Conservation (phyloP, 208 protist genomes). For the Entamoeba histolytica region DNA sequence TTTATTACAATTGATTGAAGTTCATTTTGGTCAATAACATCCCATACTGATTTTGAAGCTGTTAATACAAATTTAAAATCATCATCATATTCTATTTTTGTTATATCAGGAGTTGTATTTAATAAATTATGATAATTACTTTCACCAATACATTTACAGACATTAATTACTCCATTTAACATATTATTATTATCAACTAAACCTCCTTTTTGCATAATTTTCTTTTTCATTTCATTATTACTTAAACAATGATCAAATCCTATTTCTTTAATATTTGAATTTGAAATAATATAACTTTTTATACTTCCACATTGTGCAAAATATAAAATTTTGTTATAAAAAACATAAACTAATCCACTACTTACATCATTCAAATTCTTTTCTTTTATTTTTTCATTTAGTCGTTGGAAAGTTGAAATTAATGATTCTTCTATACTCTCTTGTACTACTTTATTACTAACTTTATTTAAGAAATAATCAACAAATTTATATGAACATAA, state of each 20-base stretch:
- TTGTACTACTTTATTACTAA: background rate
- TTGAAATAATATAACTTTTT: background rate
- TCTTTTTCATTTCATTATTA: background rate
- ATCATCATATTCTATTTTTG: background rate
- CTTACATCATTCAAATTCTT: background rate
- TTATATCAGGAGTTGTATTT: background rate
- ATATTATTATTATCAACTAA: background rate
- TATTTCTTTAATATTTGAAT: background rate
- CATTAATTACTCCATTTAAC: background rate
- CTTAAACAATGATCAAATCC: background rate
- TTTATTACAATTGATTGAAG: background rate
- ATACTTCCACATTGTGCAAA: background rate
- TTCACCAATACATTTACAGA: background rate
- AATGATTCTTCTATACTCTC: background rate
- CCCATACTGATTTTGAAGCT: background rate
- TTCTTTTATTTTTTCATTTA: background rate
- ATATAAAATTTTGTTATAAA: background rate
- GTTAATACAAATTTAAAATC: background rate
- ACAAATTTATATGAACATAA: background rate
- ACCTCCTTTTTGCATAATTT: background rate
- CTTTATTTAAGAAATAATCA: background rate
- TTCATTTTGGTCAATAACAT: background rate
- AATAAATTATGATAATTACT: background rate
- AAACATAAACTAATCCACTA: background rate
- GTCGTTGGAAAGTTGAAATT: background rate